These are phyloP conservation scores for Colletotrichum australisinense DNA, from an alignment of 2,329 filamentous ascomycete species.

Conservation along the genomic window DNA sequence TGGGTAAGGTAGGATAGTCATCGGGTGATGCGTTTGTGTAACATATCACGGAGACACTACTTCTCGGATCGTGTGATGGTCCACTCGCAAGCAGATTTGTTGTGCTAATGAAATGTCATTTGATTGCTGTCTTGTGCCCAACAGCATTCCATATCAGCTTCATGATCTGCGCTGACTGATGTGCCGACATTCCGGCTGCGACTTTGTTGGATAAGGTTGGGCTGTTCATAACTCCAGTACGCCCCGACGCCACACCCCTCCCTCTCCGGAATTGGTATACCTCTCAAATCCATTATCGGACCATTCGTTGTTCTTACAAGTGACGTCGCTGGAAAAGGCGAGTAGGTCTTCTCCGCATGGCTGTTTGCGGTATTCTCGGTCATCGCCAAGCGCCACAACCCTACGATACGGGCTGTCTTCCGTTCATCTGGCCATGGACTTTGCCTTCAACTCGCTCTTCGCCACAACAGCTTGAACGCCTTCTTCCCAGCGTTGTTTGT, in stretches of 20 bases:
- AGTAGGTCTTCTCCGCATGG: not conserved
- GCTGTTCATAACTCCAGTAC: conserved; percentile 21
- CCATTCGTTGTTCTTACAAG: not conserved
- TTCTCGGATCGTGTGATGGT: not conserved
- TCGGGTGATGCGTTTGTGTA: not conserved
- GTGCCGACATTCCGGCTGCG: conserved; percentile 1
- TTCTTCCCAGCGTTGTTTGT: not conserved
- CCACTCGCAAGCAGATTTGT: not conserved
- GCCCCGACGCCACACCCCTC: conserved; percentile 16
- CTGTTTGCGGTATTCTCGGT: conserved; percentile 9
- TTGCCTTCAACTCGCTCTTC: not conserved
- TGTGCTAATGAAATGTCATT: not conserved
- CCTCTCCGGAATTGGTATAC: conserved; percentile 21
- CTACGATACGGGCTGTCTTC: not conserved
- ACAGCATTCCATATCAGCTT: not conserved
- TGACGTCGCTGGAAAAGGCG: not conserved
- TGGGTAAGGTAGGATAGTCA: too few species aligned
- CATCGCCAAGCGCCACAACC: conserved; percentile 14
- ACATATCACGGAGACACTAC: too few species aligned
- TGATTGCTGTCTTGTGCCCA: not conserved
- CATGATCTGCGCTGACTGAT: conserved; percentile 1
- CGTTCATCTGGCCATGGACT: not conserved
- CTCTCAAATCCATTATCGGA: conserved; percentile 8
- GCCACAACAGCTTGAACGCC: not conserved
- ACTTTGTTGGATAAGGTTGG: conserved; percentile 4